phyloP scores from a whole-genome alignment of 768 basidiomycete species.

The Cystofilobasidium bisporidii region DNA sequence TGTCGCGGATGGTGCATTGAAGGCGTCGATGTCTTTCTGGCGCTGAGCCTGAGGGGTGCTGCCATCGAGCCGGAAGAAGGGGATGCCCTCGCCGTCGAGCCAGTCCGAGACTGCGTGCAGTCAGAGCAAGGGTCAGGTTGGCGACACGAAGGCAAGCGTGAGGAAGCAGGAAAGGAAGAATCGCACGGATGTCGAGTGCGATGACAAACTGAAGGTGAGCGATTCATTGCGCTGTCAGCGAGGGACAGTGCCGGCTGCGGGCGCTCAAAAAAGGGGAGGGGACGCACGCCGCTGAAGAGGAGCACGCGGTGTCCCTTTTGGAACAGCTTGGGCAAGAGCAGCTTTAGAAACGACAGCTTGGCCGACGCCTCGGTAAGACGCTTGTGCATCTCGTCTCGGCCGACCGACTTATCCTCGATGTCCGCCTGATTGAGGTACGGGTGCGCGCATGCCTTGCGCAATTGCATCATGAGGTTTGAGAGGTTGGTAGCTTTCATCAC shows the following conservation, averaged over 20 bases:
- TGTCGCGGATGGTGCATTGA: slow-evolving; percentile 78
- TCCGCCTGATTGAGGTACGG: slow-evolving; percentile 44
- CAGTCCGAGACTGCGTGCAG: slow-evolving; percentile 1
- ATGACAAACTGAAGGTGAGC: slow-evolving; percentile 62
- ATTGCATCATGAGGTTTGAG: slow-evolving; percentile 77
- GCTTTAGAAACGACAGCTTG: slow-evolving; percentile 45
- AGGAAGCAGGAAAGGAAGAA: no score
- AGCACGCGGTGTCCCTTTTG: slow-evolving; percentile 78
- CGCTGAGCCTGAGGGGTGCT: slow-evolving; percentile 72
- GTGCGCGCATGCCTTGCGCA: slow-evolving; percentile 26
- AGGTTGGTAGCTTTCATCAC: slow-evolving; percentile 44
- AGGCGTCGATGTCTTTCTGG: slow-evolving; percentile 90
- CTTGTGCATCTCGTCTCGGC: slow-evolving; percentile 56
- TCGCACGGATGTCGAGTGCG: slow-evolving; percentile 58
- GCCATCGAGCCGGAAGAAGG: slow-evolving; percentile 53
- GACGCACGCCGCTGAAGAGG: slow-evolving; percentile 75
- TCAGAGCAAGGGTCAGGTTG: no score
- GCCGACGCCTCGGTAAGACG: slow-evolving; percentile 58
- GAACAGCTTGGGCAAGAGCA: slow-evolving; percentile 70
- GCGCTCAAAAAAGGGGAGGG: background rate
- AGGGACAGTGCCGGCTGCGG: background rate
- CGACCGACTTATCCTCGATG: slow-evolving; percentile 62
- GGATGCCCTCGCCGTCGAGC: slow-evolving; percentile 9
- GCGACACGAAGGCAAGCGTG: no score
- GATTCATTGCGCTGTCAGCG: background rate